Evolutionary conservation across 1,284 basidiomycete genomes (phyloP).

Genomic region (Leccinum variabile): DNA sequence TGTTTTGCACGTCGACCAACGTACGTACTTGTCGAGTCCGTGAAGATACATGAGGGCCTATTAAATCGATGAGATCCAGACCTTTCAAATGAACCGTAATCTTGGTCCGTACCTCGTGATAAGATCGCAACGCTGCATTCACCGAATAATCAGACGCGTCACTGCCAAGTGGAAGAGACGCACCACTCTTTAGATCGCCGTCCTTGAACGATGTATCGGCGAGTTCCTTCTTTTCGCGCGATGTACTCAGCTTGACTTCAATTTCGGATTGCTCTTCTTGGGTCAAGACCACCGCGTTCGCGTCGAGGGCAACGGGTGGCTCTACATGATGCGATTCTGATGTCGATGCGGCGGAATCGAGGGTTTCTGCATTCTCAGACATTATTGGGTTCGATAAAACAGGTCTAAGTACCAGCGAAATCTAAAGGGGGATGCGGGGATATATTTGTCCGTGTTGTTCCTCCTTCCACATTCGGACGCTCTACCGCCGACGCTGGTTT

Average conservation of each 20-base stretch:
- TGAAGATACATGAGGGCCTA: slow-evolving; percentile 68
- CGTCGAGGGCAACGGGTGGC: slow-evolving; percentile 20
- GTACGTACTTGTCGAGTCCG: slow-evolving; percentile 65
- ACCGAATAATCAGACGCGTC: slow-evolving; percentile 12
- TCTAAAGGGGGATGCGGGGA: not conserved
- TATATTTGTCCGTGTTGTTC: slow-evolving; percentile 30
- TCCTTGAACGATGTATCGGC: slow-evolving; percentile 75
- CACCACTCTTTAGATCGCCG: slow-evolving; percentile 63
- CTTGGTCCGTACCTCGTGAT: slow-evolving; percentile 55
- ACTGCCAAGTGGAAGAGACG: slow-evolving; percentile 22
- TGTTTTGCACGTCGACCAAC: slow-evolving; percentile 3
- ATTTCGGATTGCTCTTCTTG: slow-evolving; percentile 30
- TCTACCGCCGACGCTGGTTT: not conserved
- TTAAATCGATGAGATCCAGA: slow-evolving; percentile 16
- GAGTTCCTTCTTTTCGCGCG: slow-evolving; percentile 67
- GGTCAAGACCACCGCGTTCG: slow-evolving; percentile 23
- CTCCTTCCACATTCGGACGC: slow-evolving; percentile 15
- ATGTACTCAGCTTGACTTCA: slow-evolving; percentile 54
- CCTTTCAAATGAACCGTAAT: not conserved
- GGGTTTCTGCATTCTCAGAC: slow-evolving; percentile 9
- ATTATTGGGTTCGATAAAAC: slow-evolving; percentile 13
- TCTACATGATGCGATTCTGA: not conserved
- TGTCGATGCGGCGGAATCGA: not conserved
- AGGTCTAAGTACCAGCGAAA: not conserved
- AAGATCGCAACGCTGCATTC: slow-evolving; percentile 56